Conservation (phyloP, 2,329 filamentous ascomycete species). For the Calonectria pseudoturangicola region DNA sequence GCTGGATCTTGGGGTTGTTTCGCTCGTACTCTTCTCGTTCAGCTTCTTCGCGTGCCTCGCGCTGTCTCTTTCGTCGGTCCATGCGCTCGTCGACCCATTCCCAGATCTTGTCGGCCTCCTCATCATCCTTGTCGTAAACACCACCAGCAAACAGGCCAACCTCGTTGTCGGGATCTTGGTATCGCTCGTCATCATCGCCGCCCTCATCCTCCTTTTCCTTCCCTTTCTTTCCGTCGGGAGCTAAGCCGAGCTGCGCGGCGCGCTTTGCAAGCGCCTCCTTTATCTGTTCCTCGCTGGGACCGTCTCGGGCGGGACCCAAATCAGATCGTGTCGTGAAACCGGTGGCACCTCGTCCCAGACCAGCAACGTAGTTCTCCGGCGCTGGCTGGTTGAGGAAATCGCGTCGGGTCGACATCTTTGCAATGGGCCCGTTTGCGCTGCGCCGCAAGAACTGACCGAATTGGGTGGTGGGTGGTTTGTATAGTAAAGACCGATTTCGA, state of each 20-base stretch:
- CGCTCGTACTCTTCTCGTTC: conserved; percentile 97
- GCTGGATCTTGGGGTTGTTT: conserved; percentile 98
- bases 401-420: conserved; percentile 76
- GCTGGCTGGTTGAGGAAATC: conserved; percentile 93
- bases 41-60: conserved; percentile 94
- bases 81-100: conserved; percentile 97
- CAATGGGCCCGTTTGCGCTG: conserved; percentile 43
- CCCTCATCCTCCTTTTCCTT: conserved; percentile 84
- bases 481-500: conserved; percentile 14
- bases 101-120: conserved; percentile 97
- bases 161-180: conserved; percentile 98
- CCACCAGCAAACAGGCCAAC: conserved; percentile 96
- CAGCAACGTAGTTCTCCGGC: conserved; percentile 93
- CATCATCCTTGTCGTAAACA: conserved; percentile 97
- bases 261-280: conserved; percentile 97
- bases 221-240: conserved; percentile 80
- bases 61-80: conserved; percentile 91
- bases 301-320: conserved; percentile 94
- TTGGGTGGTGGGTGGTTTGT: conserved; percentile 28
- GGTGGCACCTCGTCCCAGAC: conserved; percentile 97
- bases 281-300: conserved; percentile 97
- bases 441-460: conserved; percentile 26
- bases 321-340: conserved; percentile 98
- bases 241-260: conserved; percentile 86
- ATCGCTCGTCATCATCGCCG: conserved; percentile 86